Percentiles rank a stretch among this genome's conserved stretches.
Evolutionary conservation across 2,329 filamentous ascomycete genomes (phyloP).

Genomic region (Neoascochyta sp.): DNA sequence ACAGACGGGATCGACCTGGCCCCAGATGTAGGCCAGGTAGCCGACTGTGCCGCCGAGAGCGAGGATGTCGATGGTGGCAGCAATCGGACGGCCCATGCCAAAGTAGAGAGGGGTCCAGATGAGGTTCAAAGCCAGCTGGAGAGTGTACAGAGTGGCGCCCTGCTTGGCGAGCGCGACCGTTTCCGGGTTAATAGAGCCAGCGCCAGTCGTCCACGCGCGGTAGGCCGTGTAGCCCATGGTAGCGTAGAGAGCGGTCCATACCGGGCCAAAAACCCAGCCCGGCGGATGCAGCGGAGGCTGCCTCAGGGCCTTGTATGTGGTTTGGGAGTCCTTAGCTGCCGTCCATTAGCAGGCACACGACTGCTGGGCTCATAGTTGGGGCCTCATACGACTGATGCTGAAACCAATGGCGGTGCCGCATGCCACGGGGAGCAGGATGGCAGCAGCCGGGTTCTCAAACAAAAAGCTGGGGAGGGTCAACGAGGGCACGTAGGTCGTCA

Average conservation of each 20-base stretch:
- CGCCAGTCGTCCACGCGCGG: conserved; percentile 64
- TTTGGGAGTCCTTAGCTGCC: conserved; percentile 43
- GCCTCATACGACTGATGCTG: conserved; percentile 57
- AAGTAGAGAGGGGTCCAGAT: conserved; percentile 95
- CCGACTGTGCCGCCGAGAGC: conserved; percentile 64
- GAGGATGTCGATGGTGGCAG: conserved; percentile 72
- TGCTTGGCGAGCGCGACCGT: conserved; percentile 60
- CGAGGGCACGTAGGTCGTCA: conserved; percentile 78
- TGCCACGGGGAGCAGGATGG: conserved; percentile 71
- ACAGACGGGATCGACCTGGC: conserved; percentile 66
- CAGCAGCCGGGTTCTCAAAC: conserved; percentile 68
- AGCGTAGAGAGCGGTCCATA: conserved; percentile 57
- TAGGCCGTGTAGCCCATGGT: conserved; percentile 88
- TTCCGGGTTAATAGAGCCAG: conserved; percentile 48
- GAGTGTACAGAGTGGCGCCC: conserved; percentile 75
- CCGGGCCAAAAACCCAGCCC: conserved; percentile 56
- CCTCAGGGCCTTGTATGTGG: conserved; percentile 62
- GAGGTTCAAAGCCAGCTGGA: conserved; percentile 81
- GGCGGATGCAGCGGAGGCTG: conserved; percentile 60
- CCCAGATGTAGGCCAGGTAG: conserved; percentile 74
- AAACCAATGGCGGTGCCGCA: conserved; percentile 72
- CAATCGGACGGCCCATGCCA: conserved; percentile 65
- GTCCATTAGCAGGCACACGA: not conserved
- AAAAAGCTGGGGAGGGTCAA: conserved; percentile 69
- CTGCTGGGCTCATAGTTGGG: too few relatives aligned